Evolutionary conservation across 2,329 filamentous ascomycete genomes (phyloP).

Genomic region (Emergomyces orientalis): DNA sequence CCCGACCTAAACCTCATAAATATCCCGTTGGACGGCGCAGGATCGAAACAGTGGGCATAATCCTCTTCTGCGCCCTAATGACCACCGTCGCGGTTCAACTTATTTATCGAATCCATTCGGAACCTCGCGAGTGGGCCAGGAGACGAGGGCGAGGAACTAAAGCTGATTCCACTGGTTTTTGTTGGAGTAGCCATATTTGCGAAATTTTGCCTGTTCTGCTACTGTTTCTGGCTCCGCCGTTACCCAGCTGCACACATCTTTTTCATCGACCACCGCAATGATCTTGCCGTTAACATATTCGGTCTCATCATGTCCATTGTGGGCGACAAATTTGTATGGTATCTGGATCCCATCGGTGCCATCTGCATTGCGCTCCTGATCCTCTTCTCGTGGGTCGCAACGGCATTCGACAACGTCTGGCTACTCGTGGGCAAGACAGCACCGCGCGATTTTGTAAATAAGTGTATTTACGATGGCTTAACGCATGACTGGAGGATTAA

Average conservation of each 20-base stretch:
- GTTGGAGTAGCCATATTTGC: constrained; percentile 38
- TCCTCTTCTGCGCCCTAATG: constrained; percentile 58
- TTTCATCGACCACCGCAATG: constrained; percentile 48
- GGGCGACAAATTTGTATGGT: constrained; percentile 47
- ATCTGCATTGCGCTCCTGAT: constrained; percentile 53
- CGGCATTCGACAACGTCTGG: constrained; percentile 54
- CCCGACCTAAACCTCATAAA: constrained; percentile 51
- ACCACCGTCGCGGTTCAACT: constrained; percentile 56
- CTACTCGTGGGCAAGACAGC: constrained; percentile 53
- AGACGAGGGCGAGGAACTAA: constrained; percentile 37
- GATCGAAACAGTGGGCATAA: constrained; percentile 56
- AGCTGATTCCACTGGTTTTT: constrained; percentile 48
- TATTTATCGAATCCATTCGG: constrained; percentile 51
- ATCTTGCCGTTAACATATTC: constrained; percentile 48
- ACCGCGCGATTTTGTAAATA: constrained; percentile 48
- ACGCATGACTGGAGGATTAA: constrained; percentile 47
- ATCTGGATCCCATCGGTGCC: constrained; percentile 52
- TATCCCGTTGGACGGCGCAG: constrained; percentile 55
- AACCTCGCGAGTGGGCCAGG: constrained; percentile 39
- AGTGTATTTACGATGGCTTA: constrained; percentile 48
- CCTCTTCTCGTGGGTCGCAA: constrained; percentile 52
- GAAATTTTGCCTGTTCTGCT: constrained; percentile 19
- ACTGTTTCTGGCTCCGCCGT: constrained; percentile 17
- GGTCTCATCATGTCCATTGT: constrained; percentile 49
- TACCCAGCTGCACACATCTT: constrained; percentile 18